A percentile compares a stretch with the other conserved stretches of the same genome.
phyloP scores from a whole-genome alignment of 1,284 basidiomycete species.

The Ceratobasidium sp. region DNA sequence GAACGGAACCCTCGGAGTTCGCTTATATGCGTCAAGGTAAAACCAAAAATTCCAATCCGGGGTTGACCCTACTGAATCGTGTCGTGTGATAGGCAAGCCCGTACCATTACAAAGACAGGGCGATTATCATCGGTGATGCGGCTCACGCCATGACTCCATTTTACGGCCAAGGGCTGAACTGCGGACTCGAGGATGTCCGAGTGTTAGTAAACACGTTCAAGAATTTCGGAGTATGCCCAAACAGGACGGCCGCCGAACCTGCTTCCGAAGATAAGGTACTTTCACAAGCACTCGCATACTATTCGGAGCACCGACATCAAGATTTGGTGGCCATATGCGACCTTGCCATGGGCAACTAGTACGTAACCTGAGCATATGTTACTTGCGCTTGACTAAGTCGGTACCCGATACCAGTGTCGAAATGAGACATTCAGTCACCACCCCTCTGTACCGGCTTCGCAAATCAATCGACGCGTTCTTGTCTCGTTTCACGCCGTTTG shows the following conservation, averaged over 20 bases:
- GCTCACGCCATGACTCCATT: constrained; percentile 99
- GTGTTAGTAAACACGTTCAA: constrained; percentile 81
- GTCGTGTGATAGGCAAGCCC: constrained; percentile 69
- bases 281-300: constrained; percentile 71
- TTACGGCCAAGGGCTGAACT: constrained; percentile 98
- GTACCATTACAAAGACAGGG: constrained; percentile 90
- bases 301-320: constrained; percentile 81
- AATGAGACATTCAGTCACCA: constrained; percentile 93
- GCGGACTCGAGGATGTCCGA: constrained; percentile 96
- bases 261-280: constrained; percentile 62
- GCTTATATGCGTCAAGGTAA: constrained; percentile 89
- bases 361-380: constrained; percentile 51
- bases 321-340: constrained; percentile 91
- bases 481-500: constrained; percentile 44
- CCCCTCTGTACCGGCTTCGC: constrained; percentile 78
- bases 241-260: constrained; percentile 47
- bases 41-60: constrained; percentile 43
- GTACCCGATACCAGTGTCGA: constrained; percentile 67
- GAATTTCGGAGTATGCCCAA: constrained; percentile 64
- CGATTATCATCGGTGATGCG: constrained; percentile 89
- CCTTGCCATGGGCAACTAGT: constrained; percentile 97
- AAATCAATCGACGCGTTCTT: constrained; percentile 74
- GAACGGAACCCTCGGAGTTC: constrained; percentile 84
- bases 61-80: constrained; percentile 42
- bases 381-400: constrained; percentile 37